Evolutionary conservation across 352 stramenopile genomes (phyloP).

Genomic region (Pythium folliculosum): DNA sequence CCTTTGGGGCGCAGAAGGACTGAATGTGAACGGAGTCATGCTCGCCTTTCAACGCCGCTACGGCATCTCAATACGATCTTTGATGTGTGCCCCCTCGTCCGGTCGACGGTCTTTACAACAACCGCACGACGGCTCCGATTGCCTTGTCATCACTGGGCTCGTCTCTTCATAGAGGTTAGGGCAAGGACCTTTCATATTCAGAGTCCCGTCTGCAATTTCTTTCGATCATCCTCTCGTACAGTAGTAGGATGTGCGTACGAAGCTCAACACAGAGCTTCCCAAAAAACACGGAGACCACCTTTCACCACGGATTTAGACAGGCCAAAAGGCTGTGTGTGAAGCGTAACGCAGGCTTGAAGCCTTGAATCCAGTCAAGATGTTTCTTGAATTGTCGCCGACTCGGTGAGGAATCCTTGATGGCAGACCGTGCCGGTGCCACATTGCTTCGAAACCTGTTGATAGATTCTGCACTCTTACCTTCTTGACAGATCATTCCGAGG

Average conservation of each 20-base stretch:
- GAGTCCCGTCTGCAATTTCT: constrained; percentile 15
- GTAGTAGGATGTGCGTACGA: background rate
- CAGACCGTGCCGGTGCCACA: constrained; percentile 2
- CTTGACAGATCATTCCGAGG: background rate
- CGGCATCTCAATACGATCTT: background rate
- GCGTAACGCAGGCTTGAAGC: constrained; percentile 8
- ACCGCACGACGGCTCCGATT: background rate
- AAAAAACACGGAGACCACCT: background rate
- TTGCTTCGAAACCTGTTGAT: background rate
- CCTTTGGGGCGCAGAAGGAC: no score
- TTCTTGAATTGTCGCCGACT: constrained; percentile 21
- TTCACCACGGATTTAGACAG: constrained; percentile 22
- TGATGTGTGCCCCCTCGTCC: background rate
- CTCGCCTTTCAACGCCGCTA: background rate
- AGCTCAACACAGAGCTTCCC: background rate
- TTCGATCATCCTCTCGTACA: constrained; percentile 9
- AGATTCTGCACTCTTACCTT: background rate
- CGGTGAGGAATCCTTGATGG: constrained; percentile 9
- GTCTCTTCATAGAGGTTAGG: constrained; percentile 26
- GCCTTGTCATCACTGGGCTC: constrained; percentile 19
- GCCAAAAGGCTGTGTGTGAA: constrained; percentile 19
- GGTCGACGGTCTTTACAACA: background rate
- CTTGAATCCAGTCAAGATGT: constrained; percentile 27
- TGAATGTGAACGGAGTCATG: background rate
- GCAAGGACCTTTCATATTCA: background rate